Percentiles rank a stretch among this genome's conserved stretches.
Conservation (phyloP, 495 filamentous ascomycete species). For the Aspergillus diversus region DNA sequence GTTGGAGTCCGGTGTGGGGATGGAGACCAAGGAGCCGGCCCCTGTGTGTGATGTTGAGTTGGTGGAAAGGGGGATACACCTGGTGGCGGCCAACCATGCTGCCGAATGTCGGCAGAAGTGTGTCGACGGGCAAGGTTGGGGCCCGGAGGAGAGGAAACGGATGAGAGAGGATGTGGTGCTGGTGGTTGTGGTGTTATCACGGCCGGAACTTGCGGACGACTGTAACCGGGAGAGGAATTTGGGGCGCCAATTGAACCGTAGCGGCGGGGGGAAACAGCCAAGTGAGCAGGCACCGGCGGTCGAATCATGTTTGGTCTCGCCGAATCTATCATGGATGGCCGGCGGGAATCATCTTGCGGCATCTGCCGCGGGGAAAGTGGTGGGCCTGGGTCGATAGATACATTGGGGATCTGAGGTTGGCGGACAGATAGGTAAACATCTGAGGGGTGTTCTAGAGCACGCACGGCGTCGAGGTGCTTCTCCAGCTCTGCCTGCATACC, state of each 20-base stretch:
- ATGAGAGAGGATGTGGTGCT: constrained; percentile 74
- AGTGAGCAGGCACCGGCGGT: constrained; percentile 76
- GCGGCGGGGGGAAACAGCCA: constrained; percentile 76
- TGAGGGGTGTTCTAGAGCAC: constrained; percentile 73
- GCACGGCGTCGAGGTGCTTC: constrained; percentile 75
- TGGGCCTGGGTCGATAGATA: constrained; percentile 68
- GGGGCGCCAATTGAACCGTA: constrained; percentile 82
- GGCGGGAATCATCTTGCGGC: constrained; percentile 81
- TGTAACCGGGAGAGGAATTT: constrained; percentile 70
- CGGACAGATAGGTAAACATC: constrained; percentile 75
- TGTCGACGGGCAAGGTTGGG: constrained; percentile 80
- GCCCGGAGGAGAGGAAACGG: constrained; percentile 72
- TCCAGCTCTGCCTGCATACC: constrained; percentile 83
- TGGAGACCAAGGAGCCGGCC: constrained; percentile 80
- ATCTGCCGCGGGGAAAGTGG: constrained; percentile 92
- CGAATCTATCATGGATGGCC: constrained; percentile 54
- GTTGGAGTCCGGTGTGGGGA: constrained; percentile 72
- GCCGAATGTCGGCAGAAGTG: constrained; percentile 94
- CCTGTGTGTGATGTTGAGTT: constrained; percentile 33
- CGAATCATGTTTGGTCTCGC: constrained; percentile 48
- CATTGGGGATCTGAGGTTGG: constrained; percentile 74
- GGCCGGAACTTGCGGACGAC: constrained; percentile 67
- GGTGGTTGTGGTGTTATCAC: constrained; percentile 67
- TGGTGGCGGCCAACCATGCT: constrained; percentile 78
- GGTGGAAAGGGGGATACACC: constrained; percentile 68